These are phyloP conservation scores for Thielaviopsis euricoi DNA, from an alignment of 2,329 filamentous ascomycete genomes.

Conservation along the genomic window DNA sequence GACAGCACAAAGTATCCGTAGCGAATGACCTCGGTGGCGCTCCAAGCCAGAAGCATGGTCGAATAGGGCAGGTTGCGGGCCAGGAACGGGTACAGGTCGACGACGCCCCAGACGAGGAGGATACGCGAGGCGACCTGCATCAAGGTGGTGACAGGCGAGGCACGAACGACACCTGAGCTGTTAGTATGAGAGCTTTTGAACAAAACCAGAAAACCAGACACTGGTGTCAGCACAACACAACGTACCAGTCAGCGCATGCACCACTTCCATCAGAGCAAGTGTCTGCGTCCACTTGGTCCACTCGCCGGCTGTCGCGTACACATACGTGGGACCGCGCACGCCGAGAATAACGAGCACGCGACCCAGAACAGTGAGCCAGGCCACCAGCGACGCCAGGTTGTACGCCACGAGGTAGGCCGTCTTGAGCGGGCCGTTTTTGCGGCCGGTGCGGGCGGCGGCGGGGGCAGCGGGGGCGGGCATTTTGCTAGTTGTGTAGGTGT, in stretches of 20 bases:
- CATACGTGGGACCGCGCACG: constrained; percentile 36
- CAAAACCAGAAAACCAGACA: background rate
- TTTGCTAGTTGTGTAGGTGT: background rate
- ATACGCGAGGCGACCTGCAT: constrained; percentile 85
- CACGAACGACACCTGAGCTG: constrained; percentile 60
- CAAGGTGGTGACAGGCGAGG: constrained; percentile 66
- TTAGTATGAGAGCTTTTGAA: background rate
- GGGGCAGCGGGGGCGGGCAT: constrained; percentile 14
- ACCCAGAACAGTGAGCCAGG: constrained; percentile 65
- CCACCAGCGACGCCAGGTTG: constrained; percentile 59
- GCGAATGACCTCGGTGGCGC: constrained; percentile 76
- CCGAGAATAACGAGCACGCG: constrained; percentile 43
- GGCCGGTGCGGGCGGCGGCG: constrained; percentile 13
- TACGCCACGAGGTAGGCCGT: constrained; percentile 66
- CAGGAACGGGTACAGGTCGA: constrained; percentile 54
- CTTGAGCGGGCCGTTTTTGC: constrained; percentile 23
- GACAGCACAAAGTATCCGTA: constrained; percentile 81
- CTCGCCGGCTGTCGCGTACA: constrained; percentile 45
- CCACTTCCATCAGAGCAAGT: constrained; percentile 62
- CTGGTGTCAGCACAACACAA: constrained; percentile 2
- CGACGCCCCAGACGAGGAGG: constrained; percentile 76
- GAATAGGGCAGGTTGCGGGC: constrained; percentile 48
- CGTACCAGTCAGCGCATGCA: constrained; percentile 64
- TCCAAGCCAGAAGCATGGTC: constrained; percentile 76
- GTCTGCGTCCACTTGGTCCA: constrained; percentile 73